Evolutionary conservation across 2,329 filamentous ascomycete species (phyloP).

Genomic region (Talaromyces rugulosus): DNA sequence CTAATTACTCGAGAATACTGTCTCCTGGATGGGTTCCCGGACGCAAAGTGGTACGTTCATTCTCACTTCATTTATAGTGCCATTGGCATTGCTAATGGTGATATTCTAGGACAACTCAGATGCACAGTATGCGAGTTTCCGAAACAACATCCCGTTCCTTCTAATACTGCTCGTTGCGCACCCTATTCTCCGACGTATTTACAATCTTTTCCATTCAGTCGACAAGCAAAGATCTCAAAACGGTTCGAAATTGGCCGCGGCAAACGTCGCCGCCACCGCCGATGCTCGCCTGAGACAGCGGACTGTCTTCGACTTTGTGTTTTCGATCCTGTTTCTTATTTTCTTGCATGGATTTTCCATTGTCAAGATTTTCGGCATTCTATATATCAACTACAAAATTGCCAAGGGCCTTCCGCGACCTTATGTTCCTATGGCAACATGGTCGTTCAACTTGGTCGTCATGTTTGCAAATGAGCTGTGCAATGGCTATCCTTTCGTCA

Average conservation of each 20-base stretch:
- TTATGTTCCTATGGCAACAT: slow-evolving; percentile 72
- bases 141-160: slow-evolving; percentile 80
- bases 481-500: slow-evolving; percentile 68
- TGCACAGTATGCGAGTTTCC: slow-evolving; percentile 78
- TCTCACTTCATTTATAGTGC: not conserved
- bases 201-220: slow-evolving; percentile 52
- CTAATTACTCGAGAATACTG: slow-evolving; percentile 66
- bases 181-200: slow-evolving; percentile 69
- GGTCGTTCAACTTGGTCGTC: slow-evolving; percentile 81
- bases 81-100: not conserved
- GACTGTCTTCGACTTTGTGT: slow-evolving; percentile 74
- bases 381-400: slow-evolving; percentile 77
- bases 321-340: slow-evolving; percentile 73
- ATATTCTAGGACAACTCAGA: slow-evolving; percentile 74
- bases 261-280: slow-evolving; percentile 33
- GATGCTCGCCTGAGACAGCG: slow-evolving; percentile 63
- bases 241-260: slow-evolving; percentile 9
- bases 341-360: slow-evolving; percentile 81
- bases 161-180: slow-evolving; percentile 69
- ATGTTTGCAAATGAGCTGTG: slow-evolving; percentile 88
- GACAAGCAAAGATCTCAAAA: slow-evolving; percentile 9
- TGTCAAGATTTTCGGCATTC: slow-evolving; percentile 74
- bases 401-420: slow-evolving; percentile 66
- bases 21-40: slow-evolving; percentile 87
- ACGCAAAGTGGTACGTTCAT: slow-evolving; percentile 68